phyloP scores from a whole-genome alignment of 1,139 yeast genomes.

The Taphrina flavorubra region DNA sequence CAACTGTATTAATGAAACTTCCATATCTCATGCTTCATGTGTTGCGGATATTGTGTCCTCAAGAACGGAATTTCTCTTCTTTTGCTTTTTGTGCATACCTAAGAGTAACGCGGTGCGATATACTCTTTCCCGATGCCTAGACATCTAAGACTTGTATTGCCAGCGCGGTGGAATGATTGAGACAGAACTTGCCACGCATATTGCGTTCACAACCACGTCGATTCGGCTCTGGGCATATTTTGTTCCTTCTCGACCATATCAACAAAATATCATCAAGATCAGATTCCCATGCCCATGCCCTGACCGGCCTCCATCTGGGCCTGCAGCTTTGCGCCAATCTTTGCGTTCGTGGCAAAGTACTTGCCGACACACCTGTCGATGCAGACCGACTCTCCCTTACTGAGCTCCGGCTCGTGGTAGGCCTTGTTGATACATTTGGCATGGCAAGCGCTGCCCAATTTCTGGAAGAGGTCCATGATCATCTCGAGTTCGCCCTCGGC shows the following conservation, averaged over 20 bases:
- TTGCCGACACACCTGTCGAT: conserved; percentile 97
- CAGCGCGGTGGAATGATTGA: too few relatives aligned
- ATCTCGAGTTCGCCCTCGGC: conserved; percentile 45
- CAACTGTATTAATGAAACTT: conserved; percentile 7
- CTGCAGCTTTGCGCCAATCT: conserved; percentile 64
- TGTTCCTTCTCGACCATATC: too few relatives aligned
- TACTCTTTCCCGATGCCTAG: too few relatives aligned
- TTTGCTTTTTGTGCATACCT: too few relatives aligned
- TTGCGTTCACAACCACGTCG: too few relatives aligned
- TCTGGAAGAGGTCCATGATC: conserved; percentile 44
- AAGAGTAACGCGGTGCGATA: too few relatives aligned
- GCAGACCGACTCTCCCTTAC: conserved; percentile 85
- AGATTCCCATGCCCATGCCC: conserved; percentile 40
- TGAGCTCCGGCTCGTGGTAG: conserved; percentile 78
- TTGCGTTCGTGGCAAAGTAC: conserved; percentile 93
- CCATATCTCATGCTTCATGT: neutral
- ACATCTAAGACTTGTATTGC: too few relatives aligned
- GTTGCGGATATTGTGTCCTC: too few relatives aligned
- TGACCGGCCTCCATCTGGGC: conserved; percentile 40
- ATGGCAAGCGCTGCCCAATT: conserved; percentile 62
- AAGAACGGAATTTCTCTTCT: too few relatives aligned
- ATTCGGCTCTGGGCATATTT: too few relatives aligned
- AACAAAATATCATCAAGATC: neutral
- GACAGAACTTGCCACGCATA: too few relatives aligned
- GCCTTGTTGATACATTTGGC: conserved; percentile 72